Conservation (phyloP, 2,329 filamentous ascomycete species). For the Epichloe hybrida region DNA sequence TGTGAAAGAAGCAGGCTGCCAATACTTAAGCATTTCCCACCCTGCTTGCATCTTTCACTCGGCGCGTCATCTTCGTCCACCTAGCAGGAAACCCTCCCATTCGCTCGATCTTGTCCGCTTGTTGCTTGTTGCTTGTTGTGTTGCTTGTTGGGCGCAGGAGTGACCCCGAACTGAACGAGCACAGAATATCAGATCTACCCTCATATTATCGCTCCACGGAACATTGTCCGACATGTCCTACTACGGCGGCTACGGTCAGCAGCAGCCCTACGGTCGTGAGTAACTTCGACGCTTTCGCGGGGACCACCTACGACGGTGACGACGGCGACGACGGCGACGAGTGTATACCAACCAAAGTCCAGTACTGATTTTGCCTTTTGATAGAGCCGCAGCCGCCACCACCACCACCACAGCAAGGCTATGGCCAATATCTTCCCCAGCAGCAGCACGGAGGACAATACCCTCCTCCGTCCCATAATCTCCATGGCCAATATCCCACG, state of each 20-base stretch:
- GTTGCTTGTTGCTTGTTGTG: too few relatives aligned
- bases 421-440: slow-evolving; percentile 13
- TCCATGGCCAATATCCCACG: slow-evolving; percentile 12
- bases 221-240: slow-evolving; percentile 19
- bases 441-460: too few relatives aligned
- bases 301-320: background rate
- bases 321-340: too few relatives aligned
- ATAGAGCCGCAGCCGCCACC: slow-evolving; percentile 19
- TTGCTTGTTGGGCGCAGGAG: background rate
- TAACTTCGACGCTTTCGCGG: slow-evolving; percentile 4
- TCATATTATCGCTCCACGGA: background rate
- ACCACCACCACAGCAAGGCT: slow-evolving; percentile 23
- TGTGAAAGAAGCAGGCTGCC: background rate
- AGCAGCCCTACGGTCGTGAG: slow-evolving; percentile 22
- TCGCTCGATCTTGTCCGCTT: background rate
- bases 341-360: background rate
- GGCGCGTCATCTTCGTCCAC: background rate
- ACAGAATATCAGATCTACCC: background rate
- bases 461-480: too few relatives aligned
- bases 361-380: background rate
- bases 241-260: slow-evolving; percentile 15
- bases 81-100: background rate
- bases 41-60: background rate
- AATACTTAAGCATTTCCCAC: slow-evolving; percentile 1
- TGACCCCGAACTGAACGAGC: background rate